A percentile compares a stretch with the other conserved stretches of the same genome.
Conservation (phyloP, 192 early-diverging fungal species). For the Pecoramyces ruminantium region DNA sequence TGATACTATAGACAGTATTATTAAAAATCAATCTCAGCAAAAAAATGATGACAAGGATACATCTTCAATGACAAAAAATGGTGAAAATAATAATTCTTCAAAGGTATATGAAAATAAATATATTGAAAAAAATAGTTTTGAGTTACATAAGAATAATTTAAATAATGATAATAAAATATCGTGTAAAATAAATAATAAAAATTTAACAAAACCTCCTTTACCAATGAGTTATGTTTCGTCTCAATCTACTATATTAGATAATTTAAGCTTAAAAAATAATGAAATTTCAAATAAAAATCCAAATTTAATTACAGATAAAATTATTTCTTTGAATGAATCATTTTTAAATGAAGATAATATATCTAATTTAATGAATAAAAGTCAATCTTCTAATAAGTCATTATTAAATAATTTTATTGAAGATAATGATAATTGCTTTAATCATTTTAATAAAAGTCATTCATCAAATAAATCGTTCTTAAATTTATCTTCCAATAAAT, state of each 20-base stretch:
- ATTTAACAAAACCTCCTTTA: too few species aligned
- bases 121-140: too few species aligned
- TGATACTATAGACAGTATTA: too few species aligned
- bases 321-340: neutral
- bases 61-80: too few species aligned
- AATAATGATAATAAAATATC: too few species aligned
- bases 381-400: neutral
- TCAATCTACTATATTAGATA: neutral
- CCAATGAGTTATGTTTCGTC: too few species aligned
- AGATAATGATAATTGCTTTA: neutral
- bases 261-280: neutral
- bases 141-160: too few species aligned
- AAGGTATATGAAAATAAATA: too few species aligned
- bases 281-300: neutral
- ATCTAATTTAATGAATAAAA: neutral
- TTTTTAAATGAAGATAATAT: neutral
- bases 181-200: too few species aligned
- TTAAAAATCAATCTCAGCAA: neutral
- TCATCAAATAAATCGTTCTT: neutral
- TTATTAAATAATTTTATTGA: neutral
- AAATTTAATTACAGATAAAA: neutral
- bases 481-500: neutral
- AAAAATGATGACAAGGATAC: too few species aligned
- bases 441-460: neutral
- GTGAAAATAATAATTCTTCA: too few species aligned